Evolutionary conservation across 2,329 filamentous ascomycete species (phyloP).

Genomic region (Colletotrichum sp.): DNA sequence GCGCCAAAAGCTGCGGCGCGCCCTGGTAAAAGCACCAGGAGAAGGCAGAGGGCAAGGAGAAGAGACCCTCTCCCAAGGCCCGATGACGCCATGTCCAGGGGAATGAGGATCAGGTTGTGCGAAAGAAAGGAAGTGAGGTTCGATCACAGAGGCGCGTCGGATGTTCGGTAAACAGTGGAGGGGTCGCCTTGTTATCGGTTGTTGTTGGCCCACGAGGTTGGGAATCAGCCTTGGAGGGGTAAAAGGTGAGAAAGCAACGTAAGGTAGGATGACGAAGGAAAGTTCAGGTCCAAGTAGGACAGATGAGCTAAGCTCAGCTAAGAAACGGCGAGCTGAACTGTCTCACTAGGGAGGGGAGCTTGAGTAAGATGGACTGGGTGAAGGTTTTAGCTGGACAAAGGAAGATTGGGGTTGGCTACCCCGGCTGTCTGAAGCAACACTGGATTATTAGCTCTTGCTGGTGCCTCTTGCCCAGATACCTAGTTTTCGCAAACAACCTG

Average conservation of each 20-base stretch:
- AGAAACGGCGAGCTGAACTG: not conserved
- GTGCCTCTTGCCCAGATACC: not conserved
- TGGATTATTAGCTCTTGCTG: not conserved
- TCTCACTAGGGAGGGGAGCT: not conserved
- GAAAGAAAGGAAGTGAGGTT: conserved; percentile 1
- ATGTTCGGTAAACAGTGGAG: not conserved
- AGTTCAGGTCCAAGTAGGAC: not conserved
- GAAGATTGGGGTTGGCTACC: not conserved
- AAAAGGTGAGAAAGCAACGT: not conserved
- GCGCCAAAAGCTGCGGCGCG: conserved; percentile 69
- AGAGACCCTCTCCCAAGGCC: conserved; percentile 52
- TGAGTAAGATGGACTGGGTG: not conserved
- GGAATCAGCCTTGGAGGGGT: conserved; percentile 4
- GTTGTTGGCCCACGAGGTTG: not conserved
- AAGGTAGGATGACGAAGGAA: not conserved
- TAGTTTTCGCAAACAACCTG: not conserved
- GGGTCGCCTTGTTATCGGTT: not conserved
- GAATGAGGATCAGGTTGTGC: not conserved
- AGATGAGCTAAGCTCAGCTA: not conserved
- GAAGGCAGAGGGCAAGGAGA: conserved; percentile 57
- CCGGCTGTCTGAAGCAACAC: not conserved
- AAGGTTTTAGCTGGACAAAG: not conserved
- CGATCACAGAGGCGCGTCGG: not conserved
- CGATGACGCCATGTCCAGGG: conserved; percentile 50
- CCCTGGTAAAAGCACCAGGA: conserved; percentile 62